phyloP scores from a whole-genome alignment of 805 yeast genomes.

The Naumovozyma castellii region DNA sequence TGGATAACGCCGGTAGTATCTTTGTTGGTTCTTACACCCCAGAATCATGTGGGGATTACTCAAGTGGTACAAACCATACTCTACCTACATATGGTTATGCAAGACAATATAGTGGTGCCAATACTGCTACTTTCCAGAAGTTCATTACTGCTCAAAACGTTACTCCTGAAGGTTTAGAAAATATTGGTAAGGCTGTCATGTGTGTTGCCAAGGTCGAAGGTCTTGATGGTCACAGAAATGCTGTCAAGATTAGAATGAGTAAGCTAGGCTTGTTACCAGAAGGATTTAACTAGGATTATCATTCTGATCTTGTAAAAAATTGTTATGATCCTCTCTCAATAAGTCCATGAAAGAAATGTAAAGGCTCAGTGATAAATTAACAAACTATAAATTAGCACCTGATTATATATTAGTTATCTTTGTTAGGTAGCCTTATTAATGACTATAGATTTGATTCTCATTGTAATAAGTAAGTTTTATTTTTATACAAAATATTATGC shows the following conservation, averaged over 20 bases:
- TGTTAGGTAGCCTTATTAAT: too few relatives aligned
- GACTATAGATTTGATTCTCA: too few relatives aligned
- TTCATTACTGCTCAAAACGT: constrained; percentile 91
- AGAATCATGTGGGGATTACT: constrained; percentile 97
- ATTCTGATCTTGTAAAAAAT: not conserved
- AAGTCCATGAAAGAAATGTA: too few relatives aligned
- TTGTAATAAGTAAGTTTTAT: too few relatives aligned
- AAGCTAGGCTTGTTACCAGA: constrained; percentile 50
- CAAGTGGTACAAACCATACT: constrained; percentile 97
- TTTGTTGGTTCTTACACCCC: constrained; percentile 96
- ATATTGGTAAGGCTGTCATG: constrained; percentile 95
- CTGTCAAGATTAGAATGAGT: constrained; percentile 89
- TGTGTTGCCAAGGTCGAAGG: constrained; percentile 94
- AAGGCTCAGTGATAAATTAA: too few relatives aligned
- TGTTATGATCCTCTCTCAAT: not conserved
- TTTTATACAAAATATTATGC: too few relatives aligned
- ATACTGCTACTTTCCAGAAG: constrained; percentile 91
- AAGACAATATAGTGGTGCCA: constrained; percentile 93
- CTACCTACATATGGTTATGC: constrained; percentile 98
- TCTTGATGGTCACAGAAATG: constrained; percentile 92
- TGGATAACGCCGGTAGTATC: constrained; percentile 91
- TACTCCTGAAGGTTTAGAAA: constrained; percentile 70
- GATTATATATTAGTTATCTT: too few relatives aligned
- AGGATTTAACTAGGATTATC: constrained; percentile 18
- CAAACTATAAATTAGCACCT: too few relatives aligned